Evolutionary conservation across 257 asterid genomes (phyloP), one percentile per base, ranked within the genome.

Genomic region (Oldenlandia corymbosa): DNA sequence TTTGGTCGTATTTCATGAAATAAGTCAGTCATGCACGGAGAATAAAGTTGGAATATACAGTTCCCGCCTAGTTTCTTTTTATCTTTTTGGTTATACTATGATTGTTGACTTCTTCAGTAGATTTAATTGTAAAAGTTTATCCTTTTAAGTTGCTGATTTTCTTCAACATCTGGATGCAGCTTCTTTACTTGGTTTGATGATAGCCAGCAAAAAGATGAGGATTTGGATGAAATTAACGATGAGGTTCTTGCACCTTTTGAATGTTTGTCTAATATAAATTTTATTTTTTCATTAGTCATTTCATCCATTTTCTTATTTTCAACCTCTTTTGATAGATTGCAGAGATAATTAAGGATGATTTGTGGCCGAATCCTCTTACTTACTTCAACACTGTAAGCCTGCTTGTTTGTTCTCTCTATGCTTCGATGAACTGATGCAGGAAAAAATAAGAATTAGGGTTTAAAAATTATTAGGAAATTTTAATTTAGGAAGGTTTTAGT

Each of bases 181-280:
- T 91, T 91, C 84, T 91, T 91, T 72, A 65, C 79, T 66, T 88
- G 96, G 98, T 91, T 91, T 72, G 71, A 48, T 50, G 96, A 83
- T 42, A 71, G 72, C 68, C 80, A 78, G 72, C 81, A 78, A 50
- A 82, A 76, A 64, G 95, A 83, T 10, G 88, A 86, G 56, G 91
- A 85, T 46, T 36, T 85, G 45, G 93, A 74, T 66, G 96, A 88
- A 66, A 74, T 91, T 79, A 95, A 86, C 21, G 98, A 88, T 59
- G 96, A 88, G 89, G 98, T 91, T 37, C 46, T 32, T 5, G 10
- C n/a, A 46, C 37, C 8, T 21, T 10, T 57, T n/a, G 2, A 24
- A 23, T 37, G 9, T 41, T 34, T 8, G 14, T 45, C 27, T 47
- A 23, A 20, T 34, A 1, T 23, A 23, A 6, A 16, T 18, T 32